phyloP scores from a whole-genome alignment of 805 yeast genomes.

The Yarrowia hollandica region DNA sequence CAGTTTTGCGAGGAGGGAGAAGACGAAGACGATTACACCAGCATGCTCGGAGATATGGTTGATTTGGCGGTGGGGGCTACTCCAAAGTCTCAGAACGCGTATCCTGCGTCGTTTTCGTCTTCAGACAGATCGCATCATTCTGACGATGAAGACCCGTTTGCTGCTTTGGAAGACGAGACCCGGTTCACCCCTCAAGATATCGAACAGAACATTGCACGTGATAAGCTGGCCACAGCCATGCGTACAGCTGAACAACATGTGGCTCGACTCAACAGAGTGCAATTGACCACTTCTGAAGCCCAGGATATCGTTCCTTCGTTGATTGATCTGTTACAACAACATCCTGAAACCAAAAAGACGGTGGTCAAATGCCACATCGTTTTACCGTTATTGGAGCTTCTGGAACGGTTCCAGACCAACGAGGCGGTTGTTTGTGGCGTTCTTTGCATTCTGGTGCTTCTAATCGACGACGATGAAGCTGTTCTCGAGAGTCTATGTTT shows the following conservation, averaged over 20 bases:
- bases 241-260: slow-evolving; percentile 3
- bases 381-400: slow-evolving; percentile 34
- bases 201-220: slow-evolving; percentile 30
- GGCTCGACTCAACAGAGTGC: slow-evolving; percentile 1
- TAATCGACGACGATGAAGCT: slow-evolving; percentile 25
- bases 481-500: slow-evolving; percentile 34
- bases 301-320: slow-evolving; percentile 7
- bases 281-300: not conserved
- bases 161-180: slow-evolving; percentile 30
- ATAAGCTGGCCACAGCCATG: slow-evolving; percentile 29
- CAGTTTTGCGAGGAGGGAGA: slow-evolving; percentile 30
- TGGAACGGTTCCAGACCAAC: slow-evolving; percentile 31
- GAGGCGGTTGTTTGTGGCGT: slow-evolving; percentile 19
- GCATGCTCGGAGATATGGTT: slow-evolving; percentile 30
- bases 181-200: slow-evolving; percentile 34
- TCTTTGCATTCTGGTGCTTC: slow-evolving; percentile 1
- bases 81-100: slow-evolving; percentile 4
- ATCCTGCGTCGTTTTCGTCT: slow-evolving; percentile 17
- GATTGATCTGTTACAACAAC: not conserved
- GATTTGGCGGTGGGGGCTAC: slow-evolving; percentile 25
- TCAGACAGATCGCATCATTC: slow-evolving; percentile 21
- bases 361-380: slow-evolving; percentile 34
- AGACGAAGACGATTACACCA: slow-evolving; percentile 34
- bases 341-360: slow-evolving; percentile 32
- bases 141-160: slow-evolving; percentile 32